Conservation (phyloP, 257 asterid genomes). For the Paulownia fortunei region DNA sequence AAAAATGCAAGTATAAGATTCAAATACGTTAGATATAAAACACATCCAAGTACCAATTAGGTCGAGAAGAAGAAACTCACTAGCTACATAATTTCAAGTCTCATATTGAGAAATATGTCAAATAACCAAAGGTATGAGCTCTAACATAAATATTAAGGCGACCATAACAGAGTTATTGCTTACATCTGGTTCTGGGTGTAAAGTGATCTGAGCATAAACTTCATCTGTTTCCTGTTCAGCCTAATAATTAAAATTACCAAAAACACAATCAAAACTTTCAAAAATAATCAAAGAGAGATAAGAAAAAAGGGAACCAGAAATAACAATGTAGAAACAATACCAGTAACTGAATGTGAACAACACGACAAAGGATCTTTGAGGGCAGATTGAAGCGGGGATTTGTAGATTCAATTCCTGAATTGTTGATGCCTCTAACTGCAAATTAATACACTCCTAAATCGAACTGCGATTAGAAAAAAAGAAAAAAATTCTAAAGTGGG, state of each 20-base stretch:
- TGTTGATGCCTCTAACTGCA: constrained; percentile 85
- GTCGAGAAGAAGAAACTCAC: neutral
- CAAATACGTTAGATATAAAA: neutral
- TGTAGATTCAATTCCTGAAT: constrained; percentile 65
- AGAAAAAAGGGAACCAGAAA: neutral
- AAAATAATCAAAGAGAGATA: neutral
- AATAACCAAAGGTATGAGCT: neutral
- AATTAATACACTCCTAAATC: constrained; percentile 2
- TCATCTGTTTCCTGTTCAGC: constrained; percentile 86
- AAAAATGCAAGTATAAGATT: constrained; percentile 24
- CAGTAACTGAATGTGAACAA: constrained; percentile 56
- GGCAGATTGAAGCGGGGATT: constrained; percentile 70
- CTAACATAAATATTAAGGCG: neutral
- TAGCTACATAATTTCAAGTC: neutral
- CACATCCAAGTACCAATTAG: neutral
- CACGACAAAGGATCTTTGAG: constrained; percentile 78
- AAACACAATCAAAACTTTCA: neutral
- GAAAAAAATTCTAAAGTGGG: constrained; percentile 14
- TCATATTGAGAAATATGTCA: neutral
- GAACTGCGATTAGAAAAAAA: constrained; percentile 2
- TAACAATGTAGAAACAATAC: constrained; percentile 43
- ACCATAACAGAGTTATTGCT: constrained; percentile 29
- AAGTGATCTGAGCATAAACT: constrained; percentile 83
- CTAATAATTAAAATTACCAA: constrained; percentile 36
- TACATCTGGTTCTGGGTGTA: constrained; percentile 76